phyloP scores from a whole-genome alignment of 2,329 filamentous ascomycete species.

The Fusarium newnesense region DNA sequence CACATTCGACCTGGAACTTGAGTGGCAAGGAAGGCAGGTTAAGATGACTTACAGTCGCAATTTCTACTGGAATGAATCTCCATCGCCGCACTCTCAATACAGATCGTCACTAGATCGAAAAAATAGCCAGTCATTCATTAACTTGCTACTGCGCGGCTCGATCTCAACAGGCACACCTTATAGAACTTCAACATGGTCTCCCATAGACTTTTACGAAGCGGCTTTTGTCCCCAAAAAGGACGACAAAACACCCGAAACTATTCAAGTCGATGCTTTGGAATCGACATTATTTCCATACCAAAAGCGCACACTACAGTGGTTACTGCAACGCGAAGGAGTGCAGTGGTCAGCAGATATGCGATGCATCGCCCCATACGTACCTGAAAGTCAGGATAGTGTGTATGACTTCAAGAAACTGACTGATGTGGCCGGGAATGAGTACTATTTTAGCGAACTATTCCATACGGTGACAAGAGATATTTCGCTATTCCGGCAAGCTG shows the following conservation, averaged over 20 bases:
- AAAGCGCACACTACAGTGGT: constrained; percentile 75
- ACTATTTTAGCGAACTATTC: constrained; percentile 71
- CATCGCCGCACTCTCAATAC: constrained; percentile 45
- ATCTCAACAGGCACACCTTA: not conserved
- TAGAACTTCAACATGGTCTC: constrained; percentile 50
- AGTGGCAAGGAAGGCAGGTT: constrained; percentile 41
- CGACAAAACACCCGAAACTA: constrained; percentile 50
- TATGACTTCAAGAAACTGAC: constrained; percentile 48
- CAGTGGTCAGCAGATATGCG: constrained; percentile 51
- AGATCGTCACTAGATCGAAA: constrained; percentile 45
- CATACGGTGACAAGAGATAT: constrained; percentile 66
- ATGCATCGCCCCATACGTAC: constrained; percentile 30
- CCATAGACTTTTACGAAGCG: constrained; percentile 74
- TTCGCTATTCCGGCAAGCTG: constrained; percentile 53
- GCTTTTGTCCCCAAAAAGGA: constrained; percentile 68
- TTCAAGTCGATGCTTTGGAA: constrained; percentile 57
- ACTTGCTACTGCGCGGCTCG: constrained; percentile 47
- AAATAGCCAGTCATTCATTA: constrained; percentile 50
- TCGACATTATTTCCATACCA: constrained; percentile 77
- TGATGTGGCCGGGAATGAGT: constrained; percentile 51
- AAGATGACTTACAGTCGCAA: constrained; percentile 47
- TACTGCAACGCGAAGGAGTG: constrained; percentile 73
- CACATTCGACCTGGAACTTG: constrained; percentile 46
- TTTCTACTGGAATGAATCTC: constrained; percentile 57
- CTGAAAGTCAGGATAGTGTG: constrained; percentile 9